These are phyloP conservation scores for Sarocladium kiliense DNA, from an alignment of 2,329 filamentous ascomycete species.

Conservation along the genomic window DNA sequence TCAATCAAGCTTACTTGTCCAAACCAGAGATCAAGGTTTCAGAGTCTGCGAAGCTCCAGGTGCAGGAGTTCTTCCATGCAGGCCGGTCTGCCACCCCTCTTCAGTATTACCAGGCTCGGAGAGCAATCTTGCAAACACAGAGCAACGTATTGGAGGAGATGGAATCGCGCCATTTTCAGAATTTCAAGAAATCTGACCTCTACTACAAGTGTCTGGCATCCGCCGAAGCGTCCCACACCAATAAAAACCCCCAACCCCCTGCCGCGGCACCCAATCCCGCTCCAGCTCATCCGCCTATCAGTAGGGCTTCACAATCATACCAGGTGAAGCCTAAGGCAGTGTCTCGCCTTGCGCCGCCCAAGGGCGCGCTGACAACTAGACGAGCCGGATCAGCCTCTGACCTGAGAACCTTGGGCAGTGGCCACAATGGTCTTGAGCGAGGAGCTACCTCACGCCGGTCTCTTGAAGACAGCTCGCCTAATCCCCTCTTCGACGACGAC, in stretches of 20 bases:
- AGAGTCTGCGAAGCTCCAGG: conserved; percentile 60
- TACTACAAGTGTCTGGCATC: conserved; percentile 95
- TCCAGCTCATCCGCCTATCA: conserved; percentile 16
- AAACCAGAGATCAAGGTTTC: conserved; percentile 77
- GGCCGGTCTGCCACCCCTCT: conserved; percentile 70
- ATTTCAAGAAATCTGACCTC: conserved; percentile 87
- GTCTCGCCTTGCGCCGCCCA: conserved; percentile 35
- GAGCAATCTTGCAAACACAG: conserved; percentile 76
- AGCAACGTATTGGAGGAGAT: conserved; percentile 80
- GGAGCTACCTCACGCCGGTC: conserved; percentile 54
- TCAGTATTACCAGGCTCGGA: conserved; percentile 79
- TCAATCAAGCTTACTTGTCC: conserved; percentile 83
- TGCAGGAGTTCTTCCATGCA: conserved; percentile 73
- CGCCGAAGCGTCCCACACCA: conserved; percentile 59
- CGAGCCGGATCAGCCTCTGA: conserved; percentile 45
- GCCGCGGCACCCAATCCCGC: background rate
- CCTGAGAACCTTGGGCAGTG: conserved; percentile 31
- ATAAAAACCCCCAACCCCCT: conserved; percentile 13
- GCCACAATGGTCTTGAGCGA: conserved; percentile 33
- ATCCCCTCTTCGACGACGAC: conserved; percentile 75
- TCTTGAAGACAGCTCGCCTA: conserved; percentile 54
- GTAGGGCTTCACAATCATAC: conserved; percentile 30
- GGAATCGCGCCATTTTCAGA: conserved; percentile 72
- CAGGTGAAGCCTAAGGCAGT: conserved; percentile 40
- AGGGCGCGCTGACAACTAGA: conserved; percentile 28